phyloP scores from a whole-genome alignment of 495 filamentous ascomycete species.

The Hypoxylon perforatum region DNA sequence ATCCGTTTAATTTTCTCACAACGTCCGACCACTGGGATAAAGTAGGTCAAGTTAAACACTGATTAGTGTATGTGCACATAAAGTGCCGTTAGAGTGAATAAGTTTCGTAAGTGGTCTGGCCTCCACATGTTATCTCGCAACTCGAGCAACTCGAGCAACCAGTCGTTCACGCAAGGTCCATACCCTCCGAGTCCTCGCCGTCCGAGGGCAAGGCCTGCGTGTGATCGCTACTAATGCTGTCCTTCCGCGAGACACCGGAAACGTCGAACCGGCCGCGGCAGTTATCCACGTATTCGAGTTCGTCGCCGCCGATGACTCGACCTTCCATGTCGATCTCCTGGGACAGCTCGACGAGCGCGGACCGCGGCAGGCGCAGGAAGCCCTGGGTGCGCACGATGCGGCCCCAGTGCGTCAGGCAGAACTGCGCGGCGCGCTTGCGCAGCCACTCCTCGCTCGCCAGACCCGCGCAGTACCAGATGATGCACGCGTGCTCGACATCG shows the following conservation, averaged over 20 bases:
- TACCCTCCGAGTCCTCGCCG: conserved; percentile 74
- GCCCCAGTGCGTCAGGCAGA: conserved; percentile 94
- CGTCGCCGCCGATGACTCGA: conserved; percentile 82
- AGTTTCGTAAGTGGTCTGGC: not conserved
- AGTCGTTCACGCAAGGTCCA: conserved; percentile 56
- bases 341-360: conserved; percentile 86
- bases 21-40: not conserved
- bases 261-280: conserved; percentile 71
- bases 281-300: conserved; percentile 81
- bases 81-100: not conserved
- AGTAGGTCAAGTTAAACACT: not conserved
- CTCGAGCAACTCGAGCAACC: no score
- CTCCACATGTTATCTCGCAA: not conserved
- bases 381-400: conserved; percentile 88
- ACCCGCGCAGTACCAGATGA: conserved; percentile 94
- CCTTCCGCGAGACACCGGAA: conserved; percentile 62
- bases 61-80: not conserved
- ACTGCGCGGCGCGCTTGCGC: conserved; percentile 83
- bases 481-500: conserved; percentile 92
- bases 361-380: conserved; percentile 81
- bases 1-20: conserved; percentile 35
- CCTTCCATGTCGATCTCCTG: conserved; percentile 93
- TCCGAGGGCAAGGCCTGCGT: conserved; percentile 70
- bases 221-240: conserved; percentile 67
- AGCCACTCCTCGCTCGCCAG: conserved; percentile 94